These are phyloP conservation scores for Neurospora sp. DNA, from an alignment of 495 filamentous ascomycete genomes.

Conservation along the genomic window DNA sequence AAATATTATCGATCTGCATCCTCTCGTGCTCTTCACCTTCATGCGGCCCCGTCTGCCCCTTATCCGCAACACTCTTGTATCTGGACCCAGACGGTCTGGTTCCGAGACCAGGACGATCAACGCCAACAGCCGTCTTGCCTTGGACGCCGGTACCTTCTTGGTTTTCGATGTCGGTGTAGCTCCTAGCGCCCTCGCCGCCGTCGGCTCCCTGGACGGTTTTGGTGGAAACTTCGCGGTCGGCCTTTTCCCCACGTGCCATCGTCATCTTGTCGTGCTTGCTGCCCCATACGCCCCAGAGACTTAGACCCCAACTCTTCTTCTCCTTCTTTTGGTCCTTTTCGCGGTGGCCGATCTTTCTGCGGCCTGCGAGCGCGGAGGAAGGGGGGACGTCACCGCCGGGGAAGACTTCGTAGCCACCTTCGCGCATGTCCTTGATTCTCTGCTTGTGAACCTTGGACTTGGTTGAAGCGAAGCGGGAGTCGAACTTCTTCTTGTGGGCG, in stretches of 20 bases:
- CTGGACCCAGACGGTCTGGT: slow-evolving; percentile 14
- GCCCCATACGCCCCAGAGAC: slow-evolving; percentile 76
- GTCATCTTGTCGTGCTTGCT: slow-evolving; percentile 77
- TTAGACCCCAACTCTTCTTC: slow-evolving; percentile 61
- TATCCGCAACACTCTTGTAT: slow-evolving; percentile 31
- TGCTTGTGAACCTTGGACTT: slow-evolving; percentile 59
- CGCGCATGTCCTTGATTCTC: slow-evolving; percentile 55
- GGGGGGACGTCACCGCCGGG: slow-evolving; percentile 66
- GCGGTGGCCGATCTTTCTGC: slow-evolving; percentile 44
- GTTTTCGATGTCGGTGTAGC: slow-evolving; percentile 23
- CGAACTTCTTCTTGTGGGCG: slow-evolving; percentile 56
- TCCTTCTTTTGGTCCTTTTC: slow-evolving; percentile 35
- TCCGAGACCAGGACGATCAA: background rate
- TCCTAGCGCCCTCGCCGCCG: slow-evolving; percentile 31
- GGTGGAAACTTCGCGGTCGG: slow-evolving; percentile 5
- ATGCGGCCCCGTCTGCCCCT: slow-evolving; percentile 24
- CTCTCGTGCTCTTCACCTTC: slow-evolving; percentile 16
- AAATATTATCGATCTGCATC: slow-evolving; percentile 21
- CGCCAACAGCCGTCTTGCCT: background rate
- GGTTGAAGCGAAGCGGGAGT: slow-evolving; percentile 53
- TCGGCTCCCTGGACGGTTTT: slow-evolving; percentile 9
- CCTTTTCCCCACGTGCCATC: slow-evolving; percentile 33
- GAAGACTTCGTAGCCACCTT: slow-evolving; percentile 57
- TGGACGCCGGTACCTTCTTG: slow-evolving; percentile 12
- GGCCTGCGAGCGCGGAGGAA: slow-evolving; percentile 68